phyloP scores from a whole-genome alignment of 345 rosid species.

The Euphorbia peplus region DNA sequence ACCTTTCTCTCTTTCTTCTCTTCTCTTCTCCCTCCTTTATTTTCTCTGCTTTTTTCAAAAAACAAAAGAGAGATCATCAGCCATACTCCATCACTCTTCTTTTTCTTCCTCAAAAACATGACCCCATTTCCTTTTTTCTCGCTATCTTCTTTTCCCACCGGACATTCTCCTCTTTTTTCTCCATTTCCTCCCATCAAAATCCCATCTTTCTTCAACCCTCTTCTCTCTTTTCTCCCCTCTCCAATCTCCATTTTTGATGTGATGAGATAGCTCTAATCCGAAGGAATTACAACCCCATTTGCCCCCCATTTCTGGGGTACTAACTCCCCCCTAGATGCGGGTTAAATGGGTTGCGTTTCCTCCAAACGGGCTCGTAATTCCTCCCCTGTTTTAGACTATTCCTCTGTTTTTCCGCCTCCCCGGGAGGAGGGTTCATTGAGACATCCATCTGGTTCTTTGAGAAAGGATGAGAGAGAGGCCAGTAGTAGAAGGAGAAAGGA shows the following conservation, averaged over 20 bases:
- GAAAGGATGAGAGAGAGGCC: conserved; percentile 4
- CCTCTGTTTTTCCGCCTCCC: neutral
- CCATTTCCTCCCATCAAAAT: neutral
- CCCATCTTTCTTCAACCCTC: neutral
- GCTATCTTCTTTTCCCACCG: conserved; percentile 18
- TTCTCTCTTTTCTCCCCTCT: conserved; percentile 17
- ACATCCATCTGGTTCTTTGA: conserved; percentile 27
- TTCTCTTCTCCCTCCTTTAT: neutral
- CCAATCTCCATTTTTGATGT: conserved; percentile 17
- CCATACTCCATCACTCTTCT: neutral
- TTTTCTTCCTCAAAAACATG: conserved; percentile 17
- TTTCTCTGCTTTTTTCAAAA: conserved; percentile 16
- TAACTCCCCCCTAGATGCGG: conserved; percentile 41
- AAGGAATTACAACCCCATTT: conserved; percentile 43
- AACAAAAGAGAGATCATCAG: neutral
- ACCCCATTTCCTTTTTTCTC: conserved; percentile 36
- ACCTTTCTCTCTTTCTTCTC: conserved; percentile 19
- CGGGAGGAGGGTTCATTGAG: conserved; percentile 19
- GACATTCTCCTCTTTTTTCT: conserved; percentile 33
- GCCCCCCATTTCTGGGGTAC: conserved; percentile 57
- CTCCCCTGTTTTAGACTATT: conserved; percentile 35
- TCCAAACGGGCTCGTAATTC: conserved; percentile 52
- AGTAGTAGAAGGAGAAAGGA: conserved; percentile 3
- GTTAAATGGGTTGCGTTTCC: conserved; percentile 72
- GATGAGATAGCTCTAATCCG: conserved; percentile 38